Percentiles rank a stretch among this genome's conserved stretches.
These are phyloP conservation scores for Scutellospora calospora DNA, from an alignment of 371 early-diverging fungal genomes.

Conservation along the genomic window DNA sequence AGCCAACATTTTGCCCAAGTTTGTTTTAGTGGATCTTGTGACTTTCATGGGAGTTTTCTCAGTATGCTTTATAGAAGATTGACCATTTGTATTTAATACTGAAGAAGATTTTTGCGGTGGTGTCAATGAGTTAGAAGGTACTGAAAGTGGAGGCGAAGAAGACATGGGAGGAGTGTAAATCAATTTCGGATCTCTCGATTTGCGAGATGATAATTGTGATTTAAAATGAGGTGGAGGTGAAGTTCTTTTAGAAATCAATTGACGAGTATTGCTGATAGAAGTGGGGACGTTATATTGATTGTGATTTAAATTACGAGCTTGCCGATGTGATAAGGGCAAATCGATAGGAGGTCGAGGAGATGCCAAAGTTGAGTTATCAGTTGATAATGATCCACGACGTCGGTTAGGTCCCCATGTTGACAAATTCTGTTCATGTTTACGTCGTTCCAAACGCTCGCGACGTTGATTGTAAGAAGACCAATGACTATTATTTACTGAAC, in stretches of 20 bases:
- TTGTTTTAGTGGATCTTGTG: constrained; percentile 28
- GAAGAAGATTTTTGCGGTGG: neutral
- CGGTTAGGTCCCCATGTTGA: neutral
- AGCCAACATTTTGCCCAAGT: constrained; percentile 40
- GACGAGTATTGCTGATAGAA: neutral
- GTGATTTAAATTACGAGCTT: neutral
- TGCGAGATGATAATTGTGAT: neutral
- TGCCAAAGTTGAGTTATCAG: neutral
- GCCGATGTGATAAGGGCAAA: too few species aligned
- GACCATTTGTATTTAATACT: neutral
- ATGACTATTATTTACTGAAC: constrained; percentile 19
- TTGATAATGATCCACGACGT: constrained; percentile 32
- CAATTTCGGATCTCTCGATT: neutral
- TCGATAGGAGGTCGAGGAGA: neutral
- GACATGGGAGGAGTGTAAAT: neutral
- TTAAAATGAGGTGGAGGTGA: neutral
- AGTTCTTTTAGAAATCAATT: neutral
- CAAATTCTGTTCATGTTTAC: constrained; percentile 30
- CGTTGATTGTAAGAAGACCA: constrained; percentile 43
- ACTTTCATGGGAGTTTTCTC: constrained; percentile 34
- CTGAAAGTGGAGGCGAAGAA: neutral
- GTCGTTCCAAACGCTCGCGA: constrained; percentile 41
- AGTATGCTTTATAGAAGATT: neutral
- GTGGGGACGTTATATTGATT: neutral
- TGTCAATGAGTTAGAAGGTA: neutral